Percentiles rank a stretch among this genome's conserved stretches.
These are phyloP conservation scores for Cardamine occulta DNA, from an alignment of 345 rosid species.

Conservation along the genomic window DNA sequence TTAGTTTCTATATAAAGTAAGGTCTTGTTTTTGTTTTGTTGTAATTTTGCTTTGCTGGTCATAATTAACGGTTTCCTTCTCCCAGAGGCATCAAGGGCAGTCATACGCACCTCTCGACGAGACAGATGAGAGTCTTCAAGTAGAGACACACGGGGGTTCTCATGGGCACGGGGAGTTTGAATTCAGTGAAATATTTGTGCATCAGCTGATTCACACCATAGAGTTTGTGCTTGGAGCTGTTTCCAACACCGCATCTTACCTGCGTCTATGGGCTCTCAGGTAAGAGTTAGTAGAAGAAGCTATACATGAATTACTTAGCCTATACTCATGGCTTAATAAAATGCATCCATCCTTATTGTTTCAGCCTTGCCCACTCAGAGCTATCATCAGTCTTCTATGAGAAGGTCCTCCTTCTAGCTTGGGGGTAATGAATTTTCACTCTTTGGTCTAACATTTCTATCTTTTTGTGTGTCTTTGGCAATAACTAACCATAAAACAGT, in stretches of 20 bases:
- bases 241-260: constrained; percentile 97
- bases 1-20: neutral
- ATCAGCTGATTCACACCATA: constrained; percentile 94
- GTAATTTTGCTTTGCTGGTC: neutral
- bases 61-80: neutral
- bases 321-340: constrained; percentile 6
- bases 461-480: neutral
- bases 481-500: constrained; percentile 47
- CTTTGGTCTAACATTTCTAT: neutral
- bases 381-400: constrained; percentile 91
- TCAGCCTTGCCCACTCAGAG: constrained; percentile 94
- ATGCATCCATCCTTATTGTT: constrained; percentile 34
- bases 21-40: neutral
- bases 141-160: constrained; percentile 54
- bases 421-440: constrained; percentile 67
- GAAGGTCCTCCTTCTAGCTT: constrained; percentile 88
- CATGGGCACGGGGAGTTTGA: constrained; percentile 89
- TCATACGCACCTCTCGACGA: constrained; percentile 60
- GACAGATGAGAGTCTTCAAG: constrained; percentile 75
- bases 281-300: constrained; percentile 27
- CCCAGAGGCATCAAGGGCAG: constrained; percentile 89
- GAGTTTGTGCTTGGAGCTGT: constrained; percentile 98
- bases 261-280: constrained; percentile 97
- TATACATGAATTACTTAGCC: neutral
- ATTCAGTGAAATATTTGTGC: constrained; percentile 94